Percentiles rank a stretch among this genome's conserved stretches.
Conservation (phyloP, 108 stramenopile genomes). For the Stephanodiscus triporus region DNA sequence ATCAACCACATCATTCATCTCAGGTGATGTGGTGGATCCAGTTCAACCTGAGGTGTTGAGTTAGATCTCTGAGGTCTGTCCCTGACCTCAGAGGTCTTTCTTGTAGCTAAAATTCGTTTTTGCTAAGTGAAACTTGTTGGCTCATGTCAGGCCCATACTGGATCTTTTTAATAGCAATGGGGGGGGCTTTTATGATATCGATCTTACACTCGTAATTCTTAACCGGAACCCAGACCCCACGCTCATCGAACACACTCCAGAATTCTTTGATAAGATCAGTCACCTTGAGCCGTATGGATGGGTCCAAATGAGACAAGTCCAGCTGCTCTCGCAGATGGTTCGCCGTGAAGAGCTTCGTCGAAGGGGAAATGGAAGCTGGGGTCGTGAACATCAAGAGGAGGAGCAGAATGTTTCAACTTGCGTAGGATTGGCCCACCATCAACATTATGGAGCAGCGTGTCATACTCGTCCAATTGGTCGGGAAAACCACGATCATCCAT, state of each 20-base stretch:
- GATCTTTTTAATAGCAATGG: neutral
- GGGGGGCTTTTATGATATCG: neutral
- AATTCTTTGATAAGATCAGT: neutral
- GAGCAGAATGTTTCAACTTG: neutral
- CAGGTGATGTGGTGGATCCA: no score
- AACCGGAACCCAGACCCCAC: neutral
- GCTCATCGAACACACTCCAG: neutral
- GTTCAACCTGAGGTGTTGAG: no score
- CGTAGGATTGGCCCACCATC: neutral
- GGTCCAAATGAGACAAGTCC: neutral
- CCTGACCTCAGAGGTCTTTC: no score
- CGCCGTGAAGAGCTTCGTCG: neutral
- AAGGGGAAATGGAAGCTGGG: neutral
- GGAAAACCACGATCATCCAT: neutral
- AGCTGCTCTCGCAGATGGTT: neutral
- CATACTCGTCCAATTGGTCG: no score
- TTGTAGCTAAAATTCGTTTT: no score
- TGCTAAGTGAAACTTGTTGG: no score
- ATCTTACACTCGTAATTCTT: neutral
- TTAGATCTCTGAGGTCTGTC: no score
- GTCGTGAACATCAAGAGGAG: neutral
- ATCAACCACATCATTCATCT: no score
- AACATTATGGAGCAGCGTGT: neutral
- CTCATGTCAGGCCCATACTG: neutral
- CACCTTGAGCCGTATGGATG: neutral